Evolutionary conservation across 148 eudicot species (phyloP).

Genomic region (Chenopodium suecicum): DNA sequence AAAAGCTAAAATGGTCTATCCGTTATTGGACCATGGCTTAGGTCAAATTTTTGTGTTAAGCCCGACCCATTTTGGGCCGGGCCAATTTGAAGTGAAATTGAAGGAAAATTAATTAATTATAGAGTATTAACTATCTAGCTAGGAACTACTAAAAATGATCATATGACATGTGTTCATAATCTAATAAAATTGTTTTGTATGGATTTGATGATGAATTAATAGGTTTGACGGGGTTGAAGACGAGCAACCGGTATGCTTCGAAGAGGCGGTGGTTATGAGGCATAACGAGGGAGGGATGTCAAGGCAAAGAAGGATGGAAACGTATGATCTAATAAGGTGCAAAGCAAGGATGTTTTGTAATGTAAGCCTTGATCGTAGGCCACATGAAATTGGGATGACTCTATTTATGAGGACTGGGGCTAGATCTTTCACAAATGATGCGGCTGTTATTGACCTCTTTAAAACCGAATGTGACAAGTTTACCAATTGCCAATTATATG

Average conservation of each 20-base stretch:
- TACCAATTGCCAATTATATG: constrained; percentile 43
- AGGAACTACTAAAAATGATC: too few species aligned
- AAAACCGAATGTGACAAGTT: constrained; percentile 49
- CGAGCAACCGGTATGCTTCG: constrained; percentile 45
- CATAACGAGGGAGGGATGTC: constrained; percentile 74
- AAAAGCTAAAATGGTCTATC: too few species aligned
- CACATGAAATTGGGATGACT: constrained; percentile 45
- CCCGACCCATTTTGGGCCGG: too few species aligned
- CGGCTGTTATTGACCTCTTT: constrained; percentile 50
- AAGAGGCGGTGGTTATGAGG: constrained; percentile 74
- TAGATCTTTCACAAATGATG: constrained; percentile 62
- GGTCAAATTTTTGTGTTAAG: too few species aligned
- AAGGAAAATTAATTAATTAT: too few species aligned
- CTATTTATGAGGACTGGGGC: constrained; percentile 62
- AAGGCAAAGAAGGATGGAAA: constrained; percentile 48
- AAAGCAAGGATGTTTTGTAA: constrained; percentile 56
- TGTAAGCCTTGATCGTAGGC: constrained; percentile 12
- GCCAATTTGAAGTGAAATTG: too few species aligned
- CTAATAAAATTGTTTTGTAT: neutral
- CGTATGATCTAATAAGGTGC: constrained; percentile 59
- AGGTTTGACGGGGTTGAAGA: constrained; percentile 31
- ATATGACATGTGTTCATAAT: neutral
- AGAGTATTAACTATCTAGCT: too few species aligned
- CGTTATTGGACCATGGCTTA: too few species aligned
- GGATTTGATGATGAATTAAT: neutral